Evolutionary conservation across 2,329 filamentous ascomycete genomes (phyloP).

Genomic region (Annulohypoxylon truncatum): DNA sequence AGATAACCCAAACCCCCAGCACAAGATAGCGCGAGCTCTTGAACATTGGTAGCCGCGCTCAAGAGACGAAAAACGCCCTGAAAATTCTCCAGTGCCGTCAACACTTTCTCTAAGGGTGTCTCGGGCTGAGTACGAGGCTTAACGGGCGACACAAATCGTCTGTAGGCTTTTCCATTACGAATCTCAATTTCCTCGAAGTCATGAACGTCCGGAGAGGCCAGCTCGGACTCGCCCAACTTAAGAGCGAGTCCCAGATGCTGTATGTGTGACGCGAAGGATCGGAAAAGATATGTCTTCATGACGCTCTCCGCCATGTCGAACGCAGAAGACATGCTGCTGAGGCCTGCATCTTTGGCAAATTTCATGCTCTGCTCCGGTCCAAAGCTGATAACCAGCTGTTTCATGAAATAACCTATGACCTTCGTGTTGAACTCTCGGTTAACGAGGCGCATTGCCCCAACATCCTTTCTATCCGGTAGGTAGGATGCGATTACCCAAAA

Average conservation of each 20-base stretch:
- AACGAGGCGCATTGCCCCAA: conserved; percentile 28
- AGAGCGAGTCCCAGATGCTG: conserved; percentile 74
- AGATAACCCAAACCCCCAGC: conserved; percentile 77
- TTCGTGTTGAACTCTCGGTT: conserved; percentile 57
- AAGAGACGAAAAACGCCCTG: conserved; percentile 71
- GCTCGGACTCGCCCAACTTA: conserved; percentile 68
- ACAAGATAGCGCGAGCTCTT: conserved; percentile 74
- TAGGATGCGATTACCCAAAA: conserved; percentile 67
- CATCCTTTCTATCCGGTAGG: conserved; percentile 56
- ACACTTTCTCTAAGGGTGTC: conserved; percentile 67
- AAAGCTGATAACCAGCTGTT: conserved; percentile 21
- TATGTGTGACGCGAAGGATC: conserved; percentile 70
- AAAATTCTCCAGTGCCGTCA: conserved; percentile 72
- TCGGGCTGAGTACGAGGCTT: conserved; percentile 49
- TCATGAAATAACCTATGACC: conserved; percentile 70
- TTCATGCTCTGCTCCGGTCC: conserved; percentile 71
- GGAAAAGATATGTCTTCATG: conserved; percentile 62
- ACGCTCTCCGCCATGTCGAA: conserved; percentile 42
- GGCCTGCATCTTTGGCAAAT: conserved; percentile 51
- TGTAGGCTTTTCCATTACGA: conserved; percentile 73
- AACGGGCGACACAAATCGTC: conserved; percentile 71
- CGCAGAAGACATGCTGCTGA: conserved; percentile 10
- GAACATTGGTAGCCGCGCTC: conserved; percentile 63
- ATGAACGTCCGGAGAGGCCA: conserved; percentile 66
- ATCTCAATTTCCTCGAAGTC: conserved; percentile 63